Evolutionary conservation across 164 flowering plant genomes (phyloP), one percentile per base, ranked within the genome.

Genomic region (Vitis rupestris): DNA sequence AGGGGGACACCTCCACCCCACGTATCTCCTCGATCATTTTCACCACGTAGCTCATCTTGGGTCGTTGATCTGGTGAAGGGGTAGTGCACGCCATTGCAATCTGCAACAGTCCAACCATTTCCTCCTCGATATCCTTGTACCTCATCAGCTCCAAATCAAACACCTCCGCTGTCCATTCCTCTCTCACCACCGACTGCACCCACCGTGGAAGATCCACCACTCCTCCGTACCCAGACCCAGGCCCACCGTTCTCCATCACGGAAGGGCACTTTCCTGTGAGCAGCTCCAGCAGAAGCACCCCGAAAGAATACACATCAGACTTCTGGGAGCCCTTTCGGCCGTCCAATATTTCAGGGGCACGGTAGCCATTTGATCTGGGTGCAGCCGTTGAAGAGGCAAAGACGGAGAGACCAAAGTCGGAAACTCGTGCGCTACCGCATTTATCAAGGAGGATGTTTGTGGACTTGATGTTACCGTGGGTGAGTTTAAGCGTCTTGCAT

Each of bases 101-200:
- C 84, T 93, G 98, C 71, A 91, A 64, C 79, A 93, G 63, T 50
- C 89, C 93, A 73, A 93, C 97, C 98, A 93, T 89, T 68, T 91
- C 98, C 78, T 93, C 95, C 70, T 93, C 95, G 2, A 90, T 87
- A 65, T 85, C 93, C 78, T 87, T 90, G 65, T 90, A 91, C 85
- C 92, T 85, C 98, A 91, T 88, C 60, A 93, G 78, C 87, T 93
- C 98, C 84, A 91, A 58, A 77, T 93, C 97, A 51, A 93, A 93
- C 37, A 93, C 97, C 86, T 93, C 98, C 3, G 98, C 92, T 48
- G 98, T 93, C 98, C 98, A 93, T 65, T 93, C 98, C 77, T 93
- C 98, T 73, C 97, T 83, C 67, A 93, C 98, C 62, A 91, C 98
- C 0, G 94, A 90, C 74, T 90, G 98, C 31, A 91, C 98, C 97